phyloP scores from a whole-genome alignment of 805 yeast species.

The Sugiyamaella mastotermitis region DNA sequence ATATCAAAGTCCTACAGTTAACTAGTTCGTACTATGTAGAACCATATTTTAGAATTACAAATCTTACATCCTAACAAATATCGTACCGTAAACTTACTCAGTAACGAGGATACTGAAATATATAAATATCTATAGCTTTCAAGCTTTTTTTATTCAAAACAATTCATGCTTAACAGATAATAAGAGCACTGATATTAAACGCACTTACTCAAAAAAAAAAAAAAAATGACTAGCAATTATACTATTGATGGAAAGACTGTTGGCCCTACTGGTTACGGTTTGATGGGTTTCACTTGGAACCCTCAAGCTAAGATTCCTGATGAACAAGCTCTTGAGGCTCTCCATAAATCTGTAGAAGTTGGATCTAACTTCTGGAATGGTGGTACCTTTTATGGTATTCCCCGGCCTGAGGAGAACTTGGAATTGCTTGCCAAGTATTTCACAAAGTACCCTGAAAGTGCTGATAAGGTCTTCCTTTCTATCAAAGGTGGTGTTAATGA shows the following conservation, averaged over 20 bases:
- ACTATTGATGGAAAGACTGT: conserved; percentile 6
- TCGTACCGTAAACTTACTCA: too few relatives aligned
- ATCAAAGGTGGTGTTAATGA: conserved; percentile 61
- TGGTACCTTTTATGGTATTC: conserved; percentile 72
- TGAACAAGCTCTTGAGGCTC: conserved; percentile 46
- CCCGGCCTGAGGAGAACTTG: conserved; percentile 45
- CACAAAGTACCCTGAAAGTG: conserved; percentile 47
- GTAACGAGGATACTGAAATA: too few relatives aligned
- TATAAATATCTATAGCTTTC: too few relatives aligned
- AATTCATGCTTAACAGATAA: too few relatives aligned
- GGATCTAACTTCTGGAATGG: conserved; percentile 56
- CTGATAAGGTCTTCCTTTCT: conserved; percentile 51
- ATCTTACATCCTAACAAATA: too few relatives aligned
- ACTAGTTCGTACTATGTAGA: too few relatives aligned
- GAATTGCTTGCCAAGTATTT: conserved; percentile 53
- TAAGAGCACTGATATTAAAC: neutral
- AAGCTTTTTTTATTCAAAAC: too few relatives aligned
- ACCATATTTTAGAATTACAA: too few relatives aligned
- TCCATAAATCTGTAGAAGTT: conserved; percentile 47
- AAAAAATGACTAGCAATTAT: conserved; percentile 2
- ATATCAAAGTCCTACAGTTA: too few relatives aligned
- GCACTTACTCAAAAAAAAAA: too few relatives aligned
- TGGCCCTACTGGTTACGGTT: conserved; percentile 54
- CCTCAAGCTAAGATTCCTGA: conserved; percentile 46
- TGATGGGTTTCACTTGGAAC: conserved; percentile 77